phyloP scores from a whole-genome alignment of 2,329 filamentous ascomycete genomes.

The Aspergillus spinulosporus region DNA sequence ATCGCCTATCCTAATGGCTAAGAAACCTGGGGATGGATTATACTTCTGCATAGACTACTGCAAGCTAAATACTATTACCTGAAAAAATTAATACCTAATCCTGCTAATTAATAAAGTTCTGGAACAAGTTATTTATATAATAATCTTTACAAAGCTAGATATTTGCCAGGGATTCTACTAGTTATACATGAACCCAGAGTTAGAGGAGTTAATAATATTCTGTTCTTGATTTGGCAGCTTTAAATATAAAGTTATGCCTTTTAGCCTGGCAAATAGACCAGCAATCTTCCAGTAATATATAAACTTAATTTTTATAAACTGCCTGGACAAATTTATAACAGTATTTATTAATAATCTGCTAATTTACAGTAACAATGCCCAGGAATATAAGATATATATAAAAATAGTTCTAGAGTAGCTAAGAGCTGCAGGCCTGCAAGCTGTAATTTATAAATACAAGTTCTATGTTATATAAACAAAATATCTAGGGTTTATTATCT shows the following conservation, averaged over 20 bases:
- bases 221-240: neutral
- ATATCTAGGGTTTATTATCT: conserved; percentile 5
- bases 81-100: too few relatives aligned
- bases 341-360: too few relatives aligned
- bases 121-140: too few relatives aligned
- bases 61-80: too few relatives aligned
- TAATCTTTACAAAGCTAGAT: too few relatives aligned
- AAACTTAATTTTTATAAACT: neutral
- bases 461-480: neutral
- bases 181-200: too few relatives aligned
- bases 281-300: neutral
- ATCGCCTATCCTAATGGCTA: too few relatives aligned
- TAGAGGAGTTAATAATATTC: neutral
- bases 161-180: too few relatives aligned
- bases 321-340: too few relatives aligned
- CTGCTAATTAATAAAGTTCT: too few relatives aligned
- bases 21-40: too few relatives aligned
- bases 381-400: conserved; percentile 1
- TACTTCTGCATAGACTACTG: too few relatives aligned
- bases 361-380: neutral
- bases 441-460: neutral
- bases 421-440: neutral
- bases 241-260: neutral
- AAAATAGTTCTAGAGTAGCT: neutral
- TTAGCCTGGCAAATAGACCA: neutral